Evolutionary conservation across 2,329 filamentous ascomycete species (phyloP).

Genomic region (Ophidiomyces ophidiicola): DNA sequence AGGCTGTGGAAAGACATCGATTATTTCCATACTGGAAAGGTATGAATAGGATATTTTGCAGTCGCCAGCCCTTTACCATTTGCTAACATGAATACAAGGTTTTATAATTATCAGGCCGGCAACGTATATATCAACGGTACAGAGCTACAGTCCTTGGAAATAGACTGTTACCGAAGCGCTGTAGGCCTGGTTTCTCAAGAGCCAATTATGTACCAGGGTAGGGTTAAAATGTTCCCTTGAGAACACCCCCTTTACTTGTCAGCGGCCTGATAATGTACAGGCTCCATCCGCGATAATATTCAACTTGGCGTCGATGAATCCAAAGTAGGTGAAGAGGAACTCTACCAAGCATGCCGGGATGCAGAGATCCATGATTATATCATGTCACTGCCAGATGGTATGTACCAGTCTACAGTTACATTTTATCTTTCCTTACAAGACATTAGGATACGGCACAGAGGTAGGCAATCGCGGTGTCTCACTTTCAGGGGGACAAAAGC

Average conservation of each 20-base stretch:
- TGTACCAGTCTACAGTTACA: background rate
- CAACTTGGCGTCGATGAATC: slow-evolving; percentile 33
- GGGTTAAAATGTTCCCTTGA: too few relatives aligned
- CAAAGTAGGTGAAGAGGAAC: slow-evolving; percentile 28
- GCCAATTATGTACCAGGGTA: slow-evolving; percentile 35
- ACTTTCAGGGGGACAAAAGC: slow-evolving; percentile 45
- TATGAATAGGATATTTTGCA: background rate
- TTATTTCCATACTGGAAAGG: slow-evolving; percentile 36
- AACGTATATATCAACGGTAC: slow-evolving; percentile 26
- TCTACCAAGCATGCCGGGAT: slow-evolving; percentile 38
- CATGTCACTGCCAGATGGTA: slow-evolving; percentile 38
- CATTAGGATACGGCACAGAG: slow-evolving; percentile 33
- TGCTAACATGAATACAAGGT: slow-evolving; percentile 8
- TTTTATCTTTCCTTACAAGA: background rate
- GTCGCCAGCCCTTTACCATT: background rate
- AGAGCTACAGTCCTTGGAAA: slow-evolving; percentile 23
- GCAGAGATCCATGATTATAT: slow-evolving; percentile 45
- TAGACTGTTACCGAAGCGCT: slow-evolving; percentile 22
- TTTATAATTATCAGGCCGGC: slow-evolving; percentile 22
- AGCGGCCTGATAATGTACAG: slow-evolving; percentile 5
- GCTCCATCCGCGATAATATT: slow-evolving; percentile 37
- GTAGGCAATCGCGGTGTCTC: slow-evolving; percentile 39
- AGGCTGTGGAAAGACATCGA: slow-evolving; percentile 28
- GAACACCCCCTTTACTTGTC: background rate
- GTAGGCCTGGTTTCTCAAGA: slow-evolving; percentile 34